Percentiles rank a stretch among this genome's conserved stretches.
Evolutionary conservation across 768 basidiomycete species (phyloP).

Genomic region (Lyophyllum atratum): DNA sequence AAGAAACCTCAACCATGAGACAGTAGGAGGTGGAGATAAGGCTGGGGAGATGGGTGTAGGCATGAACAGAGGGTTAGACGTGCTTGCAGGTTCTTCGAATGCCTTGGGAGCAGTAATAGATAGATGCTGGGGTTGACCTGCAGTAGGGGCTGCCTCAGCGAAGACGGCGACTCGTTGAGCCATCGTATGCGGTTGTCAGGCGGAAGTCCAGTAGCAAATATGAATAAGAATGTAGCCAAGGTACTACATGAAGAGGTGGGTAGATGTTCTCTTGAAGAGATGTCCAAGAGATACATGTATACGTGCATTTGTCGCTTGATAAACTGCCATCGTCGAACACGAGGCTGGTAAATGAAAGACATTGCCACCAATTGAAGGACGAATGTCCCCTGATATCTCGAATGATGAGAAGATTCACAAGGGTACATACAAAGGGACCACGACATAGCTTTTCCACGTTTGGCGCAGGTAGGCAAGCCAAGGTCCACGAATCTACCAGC

Average conservation of each 20-base stretch:
- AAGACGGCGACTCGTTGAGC: slow-evolving; percentile 17
- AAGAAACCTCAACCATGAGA: background rate
- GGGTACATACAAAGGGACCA: background rate
- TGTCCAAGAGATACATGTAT: background rate
- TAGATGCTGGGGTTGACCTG: no score
- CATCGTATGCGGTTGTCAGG: background rate
- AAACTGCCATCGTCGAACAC: slow-evolving; percentile 2
- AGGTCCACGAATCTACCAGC: background rate
- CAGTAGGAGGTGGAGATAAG: background rate
- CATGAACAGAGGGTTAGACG: background rate
- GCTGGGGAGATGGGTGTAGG: background rate
- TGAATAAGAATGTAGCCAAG: background rate
- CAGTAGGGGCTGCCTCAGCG: no score
- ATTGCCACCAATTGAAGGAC: background rate
- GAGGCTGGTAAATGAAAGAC: background rate
- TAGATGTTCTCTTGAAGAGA: background rate
- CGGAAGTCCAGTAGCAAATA: background rate
- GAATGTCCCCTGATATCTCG: slow-evolving; percentile 8
- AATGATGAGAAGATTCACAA: background rate
- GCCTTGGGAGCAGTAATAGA: no score
- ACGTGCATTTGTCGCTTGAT: background rate
- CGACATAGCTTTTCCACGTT: background rate
- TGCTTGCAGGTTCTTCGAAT: no score
- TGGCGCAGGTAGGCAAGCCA: background rate
- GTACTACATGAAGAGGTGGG: background rate